Evolutionary conservation across 1,139 yeast genomes (phyloP), one percentile per base, ranked within the genome.

Genomic region (Geotrichum aggregatum): DNA sequence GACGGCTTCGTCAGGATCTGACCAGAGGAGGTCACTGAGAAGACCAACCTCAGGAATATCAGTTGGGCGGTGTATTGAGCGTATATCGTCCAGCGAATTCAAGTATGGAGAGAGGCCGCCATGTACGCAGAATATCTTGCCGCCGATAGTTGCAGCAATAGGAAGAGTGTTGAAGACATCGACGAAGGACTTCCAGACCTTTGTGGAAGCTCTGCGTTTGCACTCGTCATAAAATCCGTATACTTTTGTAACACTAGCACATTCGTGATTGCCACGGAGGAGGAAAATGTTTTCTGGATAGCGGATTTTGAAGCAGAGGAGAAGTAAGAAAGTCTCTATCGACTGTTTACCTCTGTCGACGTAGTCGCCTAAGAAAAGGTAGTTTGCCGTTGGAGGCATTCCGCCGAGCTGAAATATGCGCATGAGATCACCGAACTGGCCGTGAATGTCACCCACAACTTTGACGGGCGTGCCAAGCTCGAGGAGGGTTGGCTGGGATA

Each of bases 291-390:
- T 92, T 71, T 92, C 98, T 44, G 98, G 98, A 69, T 91, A 91
- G 76, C 91, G 91, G 72, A 91, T 92, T 75, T 91, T 91, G 76
- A 91, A 92, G 51, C 97, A 96, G 69, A 91, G 79, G 64, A 91
- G 76, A 60, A 91, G 76, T 70, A 97, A 89, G 66, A 91, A 92
- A 18, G 98, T 91, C 71, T 91, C 98, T 62, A 91, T 76, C 34
- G 96, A 87, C 75, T 91, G 98, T 70, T 89, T 91, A 65, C 98
- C 98, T 77, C 98, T 84, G 75, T 91, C 98, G 61, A 91, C 98
- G 68, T 91, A 91, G 74, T 91, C 98, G 59, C 98, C 98, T 58
- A 92, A 75, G 69, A 92, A 92, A 64, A 91, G 76, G 72, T 91
- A 91, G 74, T 91, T 91, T 31, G 97, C 95, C 70, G 89, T 96